phyloP scores from a whole-genome alignment of 306 rosid genomes.

The Lathyrus oleraceus region DNA sequence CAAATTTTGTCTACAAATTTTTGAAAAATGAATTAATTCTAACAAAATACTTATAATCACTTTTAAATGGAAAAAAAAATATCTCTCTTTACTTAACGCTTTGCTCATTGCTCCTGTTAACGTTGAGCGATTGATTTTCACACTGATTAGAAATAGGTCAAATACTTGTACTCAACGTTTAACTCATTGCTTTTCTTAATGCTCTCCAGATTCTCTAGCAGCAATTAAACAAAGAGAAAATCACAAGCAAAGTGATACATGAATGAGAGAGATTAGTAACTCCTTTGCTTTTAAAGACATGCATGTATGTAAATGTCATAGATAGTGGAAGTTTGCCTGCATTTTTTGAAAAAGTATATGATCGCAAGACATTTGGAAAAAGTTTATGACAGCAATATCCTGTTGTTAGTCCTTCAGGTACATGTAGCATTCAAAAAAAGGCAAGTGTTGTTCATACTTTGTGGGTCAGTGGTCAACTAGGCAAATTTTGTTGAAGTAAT shows the following conservation, averaged over 20 bases:
- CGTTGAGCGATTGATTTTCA: no score
- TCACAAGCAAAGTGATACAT: slow-evolving; percentile 13
- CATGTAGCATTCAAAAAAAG: slow-evolving; percentile 11
- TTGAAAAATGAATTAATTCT: no score
- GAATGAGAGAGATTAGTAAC: slow-evolving; percentile 2
- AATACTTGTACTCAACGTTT: no score
- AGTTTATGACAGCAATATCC: neutral
- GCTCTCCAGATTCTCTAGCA: no score
- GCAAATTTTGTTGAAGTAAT: slow-evolving; percentile 6
- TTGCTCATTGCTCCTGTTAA: no score
- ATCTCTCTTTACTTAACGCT: no score
- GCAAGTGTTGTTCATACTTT: neutral
- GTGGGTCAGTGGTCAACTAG: neutral
- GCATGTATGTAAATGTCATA: neutral
- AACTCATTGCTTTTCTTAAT: no score
- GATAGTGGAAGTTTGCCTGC: slow-evolving; percentile 8
- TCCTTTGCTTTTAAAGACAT: slow-evolving; percentile 9
- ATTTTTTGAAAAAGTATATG: slow-evolving; percentile 15
- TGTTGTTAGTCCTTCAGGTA: neutral
- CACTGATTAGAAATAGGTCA: no score
- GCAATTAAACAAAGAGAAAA: neutral
- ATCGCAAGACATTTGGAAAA: slow-evolving; percentile 10
- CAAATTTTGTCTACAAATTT: no score
- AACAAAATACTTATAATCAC: no score
- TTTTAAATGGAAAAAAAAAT: no score